Percentiles rank a stretch among this genome's conserved stretches.
These are phyloP conservation scores for Beauveria pseudobassiana DNA, from an alignment of 2,329 filamentous ascomycete species.

Conservation along the genomic window DNA sequence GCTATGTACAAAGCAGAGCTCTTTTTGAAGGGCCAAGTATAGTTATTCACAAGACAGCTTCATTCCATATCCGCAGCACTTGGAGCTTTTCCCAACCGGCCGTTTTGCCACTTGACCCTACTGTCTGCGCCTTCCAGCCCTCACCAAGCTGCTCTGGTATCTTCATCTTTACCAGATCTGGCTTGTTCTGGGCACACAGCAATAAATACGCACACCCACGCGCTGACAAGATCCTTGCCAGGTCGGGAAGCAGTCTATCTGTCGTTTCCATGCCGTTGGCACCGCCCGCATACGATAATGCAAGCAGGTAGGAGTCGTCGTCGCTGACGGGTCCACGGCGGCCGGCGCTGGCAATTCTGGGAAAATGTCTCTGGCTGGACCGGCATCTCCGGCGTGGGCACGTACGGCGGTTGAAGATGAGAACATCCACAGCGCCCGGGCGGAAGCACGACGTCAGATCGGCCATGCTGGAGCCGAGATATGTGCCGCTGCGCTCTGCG, in stretches of 20 bases:
- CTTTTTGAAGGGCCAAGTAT: background rate
- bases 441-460: slow-evolving; percentile 62
- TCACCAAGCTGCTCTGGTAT: slow-evolving; percentile 44
- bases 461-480: slow-evolving; percentile 59
- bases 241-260: slow-evolving; percentile 61
- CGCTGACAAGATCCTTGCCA: slow-evolving; percentile 56
- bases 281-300: slow-evolving; percentile 84
- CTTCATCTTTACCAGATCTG: slow-evolving; percentile 60
- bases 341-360: slow-evolving; percentile 20
- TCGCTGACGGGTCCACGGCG: slow-evolving; percentile 42
- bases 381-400: slow-evolving; percentile 74
- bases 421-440: slow-evolving; percentile 58
- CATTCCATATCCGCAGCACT: slow-evolving; percentile 77
- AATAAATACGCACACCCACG: slow-evolving; percentile 82
- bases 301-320: slow-evolving; percentile 73
- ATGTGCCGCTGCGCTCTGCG: slow-evolving; percentile 36
- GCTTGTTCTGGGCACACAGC: slow-evolving; percentile 85
- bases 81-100: slow-evolving; percentile 93
- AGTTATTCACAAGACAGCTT: slow-evolving; percentile 14
- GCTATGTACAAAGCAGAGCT: background rate
- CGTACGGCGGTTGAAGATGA: slow-evolving; percentile 96
- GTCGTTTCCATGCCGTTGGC: slow-evolving; percentile 91
- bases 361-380: slow-evolving; percentile 29
- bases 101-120: slow-evolving; percentile 75
- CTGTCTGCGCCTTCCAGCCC: slow-evolving; percentile 67